Conservation (phyloP, 179 eudicot species). For the Spinacia oleracea region DNA sequence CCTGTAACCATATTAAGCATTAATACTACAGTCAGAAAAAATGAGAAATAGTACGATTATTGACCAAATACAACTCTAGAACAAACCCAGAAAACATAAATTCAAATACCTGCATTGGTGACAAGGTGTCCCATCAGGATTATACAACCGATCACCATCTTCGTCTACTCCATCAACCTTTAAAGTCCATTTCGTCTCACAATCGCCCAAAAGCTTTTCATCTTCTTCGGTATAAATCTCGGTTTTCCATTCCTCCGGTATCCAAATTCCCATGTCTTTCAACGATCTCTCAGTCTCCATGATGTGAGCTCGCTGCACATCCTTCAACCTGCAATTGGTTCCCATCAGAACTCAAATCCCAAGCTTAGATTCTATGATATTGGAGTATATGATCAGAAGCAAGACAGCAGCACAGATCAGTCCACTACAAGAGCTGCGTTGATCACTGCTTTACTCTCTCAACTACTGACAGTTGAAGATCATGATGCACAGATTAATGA, state of each 20-base stretch:
- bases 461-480: too few species aligned
- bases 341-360: neutral
- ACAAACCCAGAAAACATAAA: neutral
- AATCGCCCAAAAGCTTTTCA: conserved; percentile 59
- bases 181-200: conserved; percentile 51
- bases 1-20: conserved; percentile 36
- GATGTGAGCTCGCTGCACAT: conserved; percentile 25
- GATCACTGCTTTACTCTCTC: too few species aligned
- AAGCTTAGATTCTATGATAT: too few species aligned
- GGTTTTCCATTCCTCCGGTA: conserved; percentile 45
- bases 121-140: conserved; percentile 62
- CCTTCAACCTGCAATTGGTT: conserved; percentile 36
- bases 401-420: too few species aligned
- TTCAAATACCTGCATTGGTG: conserved; percentile 72
- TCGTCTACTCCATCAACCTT: conserved; percentile 59
- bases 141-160: conserved; percentile 65
- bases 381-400: too few species aligned
- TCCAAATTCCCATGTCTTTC: conserved; percentile 44
- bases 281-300: conserved; percentile 29
- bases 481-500: too few species aligned
- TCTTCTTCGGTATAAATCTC: conserved; percentile 72
- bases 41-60: neutral
- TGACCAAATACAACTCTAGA: neutral
- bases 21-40: neutral
- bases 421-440: too few species aligned